Evolutionary conservation across 345 rosid species (phyloP), one percentile per base, ranked within the genome.

Genomic region (Gossypium herbaceum): DNA sequence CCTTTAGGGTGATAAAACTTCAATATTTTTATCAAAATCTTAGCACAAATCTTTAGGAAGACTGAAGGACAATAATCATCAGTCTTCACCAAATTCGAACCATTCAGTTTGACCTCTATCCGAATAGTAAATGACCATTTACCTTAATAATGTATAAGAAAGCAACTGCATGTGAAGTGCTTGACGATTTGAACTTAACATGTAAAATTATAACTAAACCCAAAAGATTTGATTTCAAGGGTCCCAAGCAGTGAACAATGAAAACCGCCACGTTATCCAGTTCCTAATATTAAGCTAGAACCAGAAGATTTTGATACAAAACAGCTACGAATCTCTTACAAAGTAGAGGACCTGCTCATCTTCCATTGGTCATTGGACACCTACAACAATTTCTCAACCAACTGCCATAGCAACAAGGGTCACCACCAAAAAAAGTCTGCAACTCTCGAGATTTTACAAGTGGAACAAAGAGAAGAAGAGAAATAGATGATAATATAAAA

Each of bases 401-500:
- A 75, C 75, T 68, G 71, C 74, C 73, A 72, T 9, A 60, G 70
- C 70, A 44, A 65, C 27, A 65, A 43, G 56, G 72, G 50, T 71
- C 72, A 68, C 74, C 79, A 55, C 45, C 65, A 55, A 71, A 75
- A 27, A 69, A 45, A 76, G 52, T 81, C 81, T 76, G 83, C 85
- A 77, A 73, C 75, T 76, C 71, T 58, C 73, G 17, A 69, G 77
- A 69, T 79, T 72, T 64, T 64, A 70, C 57, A 75, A 75, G 64
- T 77, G 78, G 77, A 80, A 17, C 2, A 74, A 20, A 68, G 9
- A 68, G 70, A 66, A 75, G 52, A 69, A 58, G 39, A 68, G 29
- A 43, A 41, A 65, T 60, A 19, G 50, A 71, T 41, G 19, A 73
- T 48, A 27, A 58, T 43, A 66, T 17, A 73, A 51, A 70, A 65